Evolutionary conservation across 2,329 filamentous ascomycete genomes (phyloP), one percentile per base, ranked within the genome.

Genomic region (Fusarium armeniacum): DNA sequence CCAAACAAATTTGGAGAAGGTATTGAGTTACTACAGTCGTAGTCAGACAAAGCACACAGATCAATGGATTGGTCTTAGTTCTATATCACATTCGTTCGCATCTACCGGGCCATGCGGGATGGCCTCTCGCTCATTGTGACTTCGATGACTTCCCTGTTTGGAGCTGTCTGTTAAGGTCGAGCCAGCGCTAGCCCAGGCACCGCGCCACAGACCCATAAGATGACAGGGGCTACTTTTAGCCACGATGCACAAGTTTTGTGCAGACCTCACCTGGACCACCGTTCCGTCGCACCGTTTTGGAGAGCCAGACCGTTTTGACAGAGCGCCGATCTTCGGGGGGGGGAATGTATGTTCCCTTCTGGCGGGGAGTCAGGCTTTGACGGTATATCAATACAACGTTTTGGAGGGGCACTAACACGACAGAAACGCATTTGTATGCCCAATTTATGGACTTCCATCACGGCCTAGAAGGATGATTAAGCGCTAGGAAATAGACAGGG

Each of bases 391-490:
- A 28, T 30, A 11, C 36, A 16, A 28, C 46, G 40, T 62, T 60
- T 61, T 62, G 58, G 58, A 61, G 58, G 58, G 58, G 58, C 38
- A 59, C 32, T 36, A 36, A 59, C 28, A 35, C 26, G 55, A 47
- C 36, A 16, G 35, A 50, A 62, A 28, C 46, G 33, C 32, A 8
- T n/a, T 20, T 15, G 28, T 30, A 50, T 26, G 22, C 5, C 32
- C 16, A 36, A 50, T 35, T n/a, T n/a, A 18, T 50, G 20, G 32
- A 35, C 6, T 50, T 50, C 12, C 5, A 50, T n/a, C 26, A 26
- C 22, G 12, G 8, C 16, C 35, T 18, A 26, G 22, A 28, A 26
- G 26, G 2, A 44, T 6, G 8, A n/a, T 11, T 10, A 44, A 11
- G 16, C 5, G 7, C 28, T 44, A 6, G 41, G 16, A 18, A 28